These are phyloP conservation scores for Picea glauca DNA, from an alignment of 75 land plant genomes.

Conservation along the genomic window DNA sequence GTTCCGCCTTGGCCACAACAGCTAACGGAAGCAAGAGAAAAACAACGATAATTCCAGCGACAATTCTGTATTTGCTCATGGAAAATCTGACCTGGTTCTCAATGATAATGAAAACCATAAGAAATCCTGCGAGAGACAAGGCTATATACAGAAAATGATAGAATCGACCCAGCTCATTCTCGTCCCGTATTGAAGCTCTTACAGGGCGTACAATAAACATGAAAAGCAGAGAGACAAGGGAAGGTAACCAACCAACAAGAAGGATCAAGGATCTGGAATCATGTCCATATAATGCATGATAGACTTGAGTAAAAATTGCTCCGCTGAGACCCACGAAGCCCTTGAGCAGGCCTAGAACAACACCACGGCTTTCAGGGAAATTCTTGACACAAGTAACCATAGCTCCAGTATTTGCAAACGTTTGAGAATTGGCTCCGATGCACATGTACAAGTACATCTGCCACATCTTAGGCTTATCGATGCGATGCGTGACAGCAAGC, in stretches of 20 bases:
- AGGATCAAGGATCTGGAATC: conserved; percentile 35
- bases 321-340: conserved; percentile 80
- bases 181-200: background rate
- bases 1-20: conserved; percentile 34
- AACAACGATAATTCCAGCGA: conserved; percentile 26
- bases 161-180: conserved; percentile 25
- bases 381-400: conserved; percentile 47
- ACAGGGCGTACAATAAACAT: conserved; percentile 28
- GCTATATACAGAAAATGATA: conserved; percentile 31
- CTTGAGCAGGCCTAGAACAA: conserved; percentile 65
- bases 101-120: conserved; percentile 34
- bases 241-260: conserved; percentile 53
- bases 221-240: conserved; percentile 31
- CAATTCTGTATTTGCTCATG: conserved; percentile 7
- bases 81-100: conserved; percentile 21
- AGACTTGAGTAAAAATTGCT: conserved; percentile 69
- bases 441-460: conserved; percentile 61
- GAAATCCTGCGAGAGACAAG: conserved; percentile 32
- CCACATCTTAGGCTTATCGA: conserved; percentile 37
- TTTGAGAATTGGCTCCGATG: conserved; percentile 49
- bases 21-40: conserved; percentile 32
- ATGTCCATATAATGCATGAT: conserved; percentile 41
- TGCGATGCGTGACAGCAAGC: conserved; percentile 47
- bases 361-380: conserved; percentile 56
- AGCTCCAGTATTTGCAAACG: conserved; percentile 52